Conservation (phyloP, 345 rosid genomes). For the Xanthoceras sorbifolium region DNA sequence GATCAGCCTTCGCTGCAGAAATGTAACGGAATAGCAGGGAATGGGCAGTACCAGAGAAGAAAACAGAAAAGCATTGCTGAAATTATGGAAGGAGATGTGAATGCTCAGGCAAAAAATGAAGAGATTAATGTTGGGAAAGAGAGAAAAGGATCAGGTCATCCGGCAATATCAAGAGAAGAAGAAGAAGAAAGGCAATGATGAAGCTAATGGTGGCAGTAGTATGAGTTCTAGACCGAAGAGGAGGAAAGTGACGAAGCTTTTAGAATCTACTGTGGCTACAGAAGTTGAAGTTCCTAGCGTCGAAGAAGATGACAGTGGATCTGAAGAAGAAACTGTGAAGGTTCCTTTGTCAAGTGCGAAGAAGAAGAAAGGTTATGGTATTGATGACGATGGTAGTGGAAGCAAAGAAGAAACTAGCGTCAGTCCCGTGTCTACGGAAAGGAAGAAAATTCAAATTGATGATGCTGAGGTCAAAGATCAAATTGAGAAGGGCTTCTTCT, state of each 20-base stretch:
- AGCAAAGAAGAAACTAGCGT: slow-evolving; percentile 33
- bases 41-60: slow-evolving; percentile 45
- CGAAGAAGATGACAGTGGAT: slow-evolving; percentile 23
- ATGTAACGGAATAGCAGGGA: slow-evolving; percentile 42
- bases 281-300: slow-evolving; percentile 5
- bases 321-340: slow-evolving; percentile 32
- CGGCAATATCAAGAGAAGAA: slow-evolving; percentile 25
- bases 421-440: slow-evolving; percentile 28
- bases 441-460: slow-evolving; percentile 29
- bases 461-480: slow-evolving; percentile 33
- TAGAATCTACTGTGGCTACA: slow-evolving; percentile 23
- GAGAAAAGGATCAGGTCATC: slow-evolving; percentile 18
- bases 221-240: slow-evolving; percentile 22
- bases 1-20: slow-evolving; percentile 29
- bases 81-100: slow-evolving; percentile 47
- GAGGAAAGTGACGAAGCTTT: slow-evolving; percentile 23
- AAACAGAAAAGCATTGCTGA: slow-evolving; percentile 92
- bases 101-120: slow-evolving; percentile 33
- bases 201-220: slow-evolving; percentile 22
- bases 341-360: slow-evolving; percentile 24
- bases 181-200: slow-evolving; percentile 37
- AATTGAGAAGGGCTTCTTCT: slow-evolving; percentile 28
- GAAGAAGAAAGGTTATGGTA: slow-evolving; percentile 25
- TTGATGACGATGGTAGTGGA: slow-evolving; percentile 22
- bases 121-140: slow-evolving; percentile 26